Evolutionary conservation across 495 filamentous ascomycete genomes (phyloP).

Genomic region (Lentithecium fluviatile): DNA sequence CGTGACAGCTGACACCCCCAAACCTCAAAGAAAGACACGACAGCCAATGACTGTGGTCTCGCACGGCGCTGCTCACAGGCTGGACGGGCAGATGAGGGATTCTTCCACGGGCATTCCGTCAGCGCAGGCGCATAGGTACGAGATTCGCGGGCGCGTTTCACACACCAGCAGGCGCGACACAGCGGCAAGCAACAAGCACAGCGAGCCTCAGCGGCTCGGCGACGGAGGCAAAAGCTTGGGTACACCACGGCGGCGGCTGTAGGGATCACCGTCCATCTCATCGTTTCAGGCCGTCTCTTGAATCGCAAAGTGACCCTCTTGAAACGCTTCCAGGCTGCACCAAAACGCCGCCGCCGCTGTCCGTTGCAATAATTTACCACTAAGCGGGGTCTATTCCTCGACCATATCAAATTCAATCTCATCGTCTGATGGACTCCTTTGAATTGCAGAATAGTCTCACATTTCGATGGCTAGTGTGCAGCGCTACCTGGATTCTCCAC

Average conservation of each 20-base stretch:
- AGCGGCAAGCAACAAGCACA: conserved; percentile 1
- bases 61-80: background rate
- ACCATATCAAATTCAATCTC: too few species aligned
- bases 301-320: conserved; percentile 5
- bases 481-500: too few species aligned
- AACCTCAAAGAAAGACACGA: background rate
- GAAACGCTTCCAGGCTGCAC: conserved; percentile 24
- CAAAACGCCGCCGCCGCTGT: conserved; percentile 16
- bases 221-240: conserved; percentile 20
- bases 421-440: background rate
- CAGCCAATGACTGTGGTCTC: background rate
- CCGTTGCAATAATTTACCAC: too few species aligned
- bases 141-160: conserved; percentile 11
- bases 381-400: too few species aligned
- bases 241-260: background rate
- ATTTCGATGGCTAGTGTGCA: too few species aligned
- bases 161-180: conserved; percentile 11
- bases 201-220: conserved; percentile 18
- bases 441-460: background rate
- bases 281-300: conserved; percentile 21
- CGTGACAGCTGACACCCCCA: background rate
- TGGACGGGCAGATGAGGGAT: background rate
- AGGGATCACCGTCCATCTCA: background rate
- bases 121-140: background rate
- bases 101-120: background rate